Base-by-base conservation (phyloP, 192 early-diverging fungal species). In the Coemansia sp. region DNA sequence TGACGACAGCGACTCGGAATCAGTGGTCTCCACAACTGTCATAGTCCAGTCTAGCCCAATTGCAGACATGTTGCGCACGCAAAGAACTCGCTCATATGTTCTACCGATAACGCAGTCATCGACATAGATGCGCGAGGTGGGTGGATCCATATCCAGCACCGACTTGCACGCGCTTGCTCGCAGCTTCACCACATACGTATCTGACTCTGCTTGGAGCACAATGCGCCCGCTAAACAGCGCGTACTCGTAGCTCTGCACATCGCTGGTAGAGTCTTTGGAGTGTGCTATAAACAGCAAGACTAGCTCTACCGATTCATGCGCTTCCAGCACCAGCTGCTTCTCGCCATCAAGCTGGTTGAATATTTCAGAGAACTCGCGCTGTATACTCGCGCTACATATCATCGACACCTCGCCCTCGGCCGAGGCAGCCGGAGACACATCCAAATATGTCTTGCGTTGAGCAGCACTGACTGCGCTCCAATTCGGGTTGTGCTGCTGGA, bases 281-380 rank as follows among this genome's bases (percentile, higher is more conserved):
- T 59, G 38, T 6, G 52, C 44, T 40, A 92, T 62, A 60, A 96
- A 92, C 10, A 86, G 84, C 10, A 97, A 78, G 49, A 96, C 89
- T 9, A 97, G 62, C 44, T 85, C 79, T 54, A 79, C 78, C 0
- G 88, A 84, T 56, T 90, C 76, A 11, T 80, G 67, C 8, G 91
- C 83, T 5, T 77, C 62, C 17, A 98, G 69, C 14, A 71, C 60
- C 0, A 96, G 51, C 56, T 87, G 74, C 51, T 84, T 82, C 21
- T 90, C 83, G 52, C 91, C 86, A 43, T 90, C 88, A 34, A 97
- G 88, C 66, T 86, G 88, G 68, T 98, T 98, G 70, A 97, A 96
- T 0, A 96, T 81, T 61, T 97, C 91, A 60, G 94, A 94, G 60
- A 90, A 97, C 38, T 71, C 64, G 38, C 53, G 66, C 43, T 63